Percentiles rank a stretch among this genome's conserved stretches.
Evolutionary conservation across 1,284 basidiomycete species (phyloP).

Genomic region (Pulveroboletus ridleyi): DNA sequence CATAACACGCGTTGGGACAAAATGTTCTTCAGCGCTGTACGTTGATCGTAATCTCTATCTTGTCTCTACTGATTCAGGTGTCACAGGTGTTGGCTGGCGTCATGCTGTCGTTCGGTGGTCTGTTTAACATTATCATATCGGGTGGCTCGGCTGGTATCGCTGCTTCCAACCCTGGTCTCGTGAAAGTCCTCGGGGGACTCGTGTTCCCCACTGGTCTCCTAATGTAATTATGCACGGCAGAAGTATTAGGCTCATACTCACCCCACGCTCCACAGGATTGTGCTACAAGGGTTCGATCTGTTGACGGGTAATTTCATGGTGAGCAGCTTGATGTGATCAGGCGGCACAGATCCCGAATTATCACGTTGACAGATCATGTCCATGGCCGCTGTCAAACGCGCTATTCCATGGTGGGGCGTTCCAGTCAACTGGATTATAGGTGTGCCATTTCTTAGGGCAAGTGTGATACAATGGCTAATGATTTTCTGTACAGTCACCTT

Average conservation of each 20-base stretch:
- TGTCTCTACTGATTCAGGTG: constrained; percentile 1
- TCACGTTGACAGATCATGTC: constrained; percentile 57
- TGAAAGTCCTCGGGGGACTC: constrained; percentile 68
- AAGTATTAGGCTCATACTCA: background rate
- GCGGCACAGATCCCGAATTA: background rate
- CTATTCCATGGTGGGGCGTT: constrained; percentile 72
- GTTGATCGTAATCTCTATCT: constrained; percentile 31
- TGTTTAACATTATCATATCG: constrained; percentile 63
- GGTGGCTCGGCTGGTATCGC: constrained; percentile 63
- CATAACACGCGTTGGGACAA: constrained; percentile 66
- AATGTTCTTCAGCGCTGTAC: constrained; percentile 71
- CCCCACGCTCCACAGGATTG: constrained; percentile 55
- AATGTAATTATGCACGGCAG: constrained; percentile 51
- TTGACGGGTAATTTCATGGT: constrained; percentile 83
- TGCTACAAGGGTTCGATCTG: constrained; percentile 72
- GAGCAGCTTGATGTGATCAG: constrained; percentile 15
- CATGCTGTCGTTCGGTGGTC: constrained; percentile 77
- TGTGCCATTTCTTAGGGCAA: constrained; percentile 27
- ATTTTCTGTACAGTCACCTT: constrained; percentile 58
- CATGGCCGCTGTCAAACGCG: constrained; percentile 67
- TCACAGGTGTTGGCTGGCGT: constrained; percentile 69
- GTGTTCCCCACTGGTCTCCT: constrained; percentile 80
- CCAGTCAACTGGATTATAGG: constrained; percentile 74
- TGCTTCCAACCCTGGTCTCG: constrained; percentile 64
- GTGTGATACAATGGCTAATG: constrained; percentile 5